Evolutionary conservation across 2,329 filamentous ascomycete genomes (phyloP), one percentile per base, ranked within the genome.

Genomic region (Aspergillus sojae): DNA sequence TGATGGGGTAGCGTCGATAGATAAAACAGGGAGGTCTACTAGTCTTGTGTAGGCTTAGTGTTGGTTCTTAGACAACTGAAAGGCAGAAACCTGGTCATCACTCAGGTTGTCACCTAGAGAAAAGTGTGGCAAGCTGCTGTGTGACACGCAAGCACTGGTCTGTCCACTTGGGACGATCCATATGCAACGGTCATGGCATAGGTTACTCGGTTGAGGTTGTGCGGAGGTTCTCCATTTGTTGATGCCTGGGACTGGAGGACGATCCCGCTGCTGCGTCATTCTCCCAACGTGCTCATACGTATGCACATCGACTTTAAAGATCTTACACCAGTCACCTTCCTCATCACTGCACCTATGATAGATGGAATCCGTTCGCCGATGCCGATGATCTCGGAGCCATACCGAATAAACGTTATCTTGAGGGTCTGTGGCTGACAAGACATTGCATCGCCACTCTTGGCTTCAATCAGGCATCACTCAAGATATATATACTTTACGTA

Each of bases 341-440:
- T 50, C 57, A 45, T 58, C 60, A 58, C 32, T 54, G 34, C 57
- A 58, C 60, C 57, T 57, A 21, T 26, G 19, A 52, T 14, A 55
- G 36, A 62, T 26, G 21, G 46, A 41, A 36, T 36, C 12, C 19
- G 23, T 36, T 36, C 12, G 10, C 6, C 12, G 3, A 34, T 54
- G 19, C 6, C 5, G 32, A 21, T 5, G 10, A 54, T n/a, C 19
- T 36, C 19, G 52, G 52, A 5, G 19, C 39, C n/a, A 39, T 21
- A 39, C 28, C n/a, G 32, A 28, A 34, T 41, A 19, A 41, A 10
- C 2, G 16, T 23, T 55, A 19, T 39, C 52, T 16, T 14, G 52
- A 55, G 32, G 32, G n/a, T 14, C 34, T 39, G 52, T 55, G 52
- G 52, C 52, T 55, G 52, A 23, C n/a, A 54, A 36, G 21, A 16